Base-by-base conservation (phyloP, 2,329 filamentous ascomycete genomes). In the Epichloe scottii region DNA sequence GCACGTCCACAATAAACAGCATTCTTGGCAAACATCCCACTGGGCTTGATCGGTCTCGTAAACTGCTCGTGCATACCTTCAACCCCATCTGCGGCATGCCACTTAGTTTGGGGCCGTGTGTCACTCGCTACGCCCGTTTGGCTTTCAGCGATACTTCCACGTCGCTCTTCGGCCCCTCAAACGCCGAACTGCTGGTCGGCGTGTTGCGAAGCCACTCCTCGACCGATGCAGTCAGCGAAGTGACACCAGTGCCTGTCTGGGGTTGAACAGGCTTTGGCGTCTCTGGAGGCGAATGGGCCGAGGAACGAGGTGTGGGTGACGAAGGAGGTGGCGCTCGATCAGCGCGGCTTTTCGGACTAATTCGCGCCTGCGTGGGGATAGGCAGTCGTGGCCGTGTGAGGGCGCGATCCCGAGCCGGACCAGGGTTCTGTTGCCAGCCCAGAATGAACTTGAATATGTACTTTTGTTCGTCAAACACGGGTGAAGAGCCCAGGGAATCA, bases 361-460 rank as follows among this genome's bases (percentile, higher is more conserved):
- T 70, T 52, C 79, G 77, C 12, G 76, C 71, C 59, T 91, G 86
- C 0, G 87, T 86, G 0, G 84, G 78, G 3, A 74, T 73, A 0
- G 87, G 87, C 4, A 93, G 74, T 12, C 83, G 75, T 1, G 87
- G 87, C 5, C 81, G 76, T 21, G 74, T 74, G 19, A 90, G 71
- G n/a, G 84, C 75, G 3, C 81, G 78, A 40, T 84, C 78, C 3
- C 76, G 77, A 0, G 72, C 70, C 49, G 77, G 72, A 55, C 77
- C 72, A 19, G 73, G 65, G 23, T 77, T 77, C 46, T 75, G 68
- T 40, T 81, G 74, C 74, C 79, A 84, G 53, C 85, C 82, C 2
- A 89, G 74, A 10, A 83, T 80, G 60, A 90, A 90, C 55, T 83
- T 86, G 71, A 90, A 90, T 53, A 80, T 75, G 60, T 79, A 88